A percentile compares a stretch with the other conserved stretches of the same genome.
Conservation (phyloP, 768 basidiomycete genomes). For the Cubamyces lactineus region DNA sequence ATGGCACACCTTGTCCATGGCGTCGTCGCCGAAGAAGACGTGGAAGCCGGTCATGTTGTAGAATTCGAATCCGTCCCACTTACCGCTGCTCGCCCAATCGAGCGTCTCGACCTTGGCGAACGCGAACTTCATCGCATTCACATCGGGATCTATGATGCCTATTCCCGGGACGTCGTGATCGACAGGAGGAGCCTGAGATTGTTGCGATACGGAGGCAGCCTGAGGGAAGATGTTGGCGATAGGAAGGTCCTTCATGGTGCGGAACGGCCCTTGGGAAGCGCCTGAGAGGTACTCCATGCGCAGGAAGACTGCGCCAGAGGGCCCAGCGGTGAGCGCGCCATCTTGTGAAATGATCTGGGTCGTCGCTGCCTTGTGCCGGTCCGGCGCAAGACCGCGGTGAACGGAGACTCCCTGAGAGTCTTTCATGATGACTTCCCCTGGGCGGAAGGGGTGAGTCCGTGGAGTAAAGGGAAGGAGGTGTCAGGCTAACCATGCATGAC, state of each 20-base stretch:
- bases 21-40: conserved; percentile 33
- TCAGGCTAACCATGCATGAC: conserved; percentile 25
- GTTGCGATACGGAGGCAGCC: conserved; percentile 7
- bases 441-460: background rate
- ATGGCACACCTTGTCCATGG: conserved; percentile 30
- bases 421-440: background rate
- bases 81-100: conserved; percentile 30
- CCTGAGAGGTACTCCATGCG: conserved; percentile 12
- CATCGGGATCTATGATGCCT: conserved; percentile 3
- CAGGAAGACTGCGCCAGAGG: conserved; percentile 27
- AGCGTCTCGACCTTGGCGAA: conserved; percentile 33
- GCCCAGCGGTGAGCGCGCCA: conserved; percentile 3
- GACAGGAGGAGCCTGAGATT: too few relatives aligned
- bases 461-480: background rate
- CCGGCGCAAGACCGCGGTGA: conserved; percentile 1
- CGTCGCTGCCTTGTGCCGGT: background rate
- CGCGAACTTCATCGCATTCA: conserved; percentile 31
- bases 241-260: conserved; percentile 29
- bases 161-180: too few relatives aligned
- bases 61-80: conserved; percentile 34
- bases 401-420: background rate
- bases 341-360: conserved; percentile 3
- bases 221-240: conserved; percentile 22
- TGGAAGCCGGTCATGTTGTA: conserved; percentile 37
- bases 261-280: conserved; percentile 22